These are phyloP conservation scores for Cryptosporidium felis DNA, from an alignment of 169 alveolate genomes.

Conservation along the genomic window DNA sequence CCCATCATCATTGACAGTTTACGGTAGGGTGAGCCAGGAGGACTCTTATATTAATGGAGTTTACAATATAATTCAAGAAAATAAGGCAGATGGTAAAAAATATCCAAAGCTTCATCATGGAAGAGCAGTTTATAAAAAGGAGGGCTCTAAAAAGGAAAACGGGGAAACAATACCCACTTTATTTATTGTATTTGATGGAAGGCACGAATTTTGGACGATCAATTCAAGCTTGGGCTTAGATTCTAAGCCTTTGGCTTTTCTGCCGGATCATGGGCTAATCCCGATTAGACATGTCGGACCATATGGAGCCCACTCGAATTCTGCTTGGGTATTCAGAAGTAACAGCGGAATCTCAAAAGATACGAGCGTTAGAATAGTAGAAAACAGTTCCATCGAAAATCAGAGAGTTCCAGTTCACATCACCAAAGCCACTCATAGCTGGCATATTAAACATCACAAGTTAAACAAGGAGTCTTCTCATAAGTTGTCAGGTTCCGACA, in stretches of 20 bases:
- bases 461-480: background rate
- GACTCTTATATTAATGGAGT: slow-evolving; percentile 46
- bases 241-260: slow-evolving; percentile 45
- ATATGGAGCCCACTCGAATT: slow-evolving; percentile 67
- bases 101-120: slow-evolving; percentile 58
- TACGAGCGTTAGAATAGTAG: slow-evolving; percentile 45
- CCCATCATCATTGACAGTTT: slow-evolving; percentile 40
- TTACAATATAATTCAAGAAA: slow-evolving; percentile 26
- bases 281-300: slow-evolving; percentile 71
- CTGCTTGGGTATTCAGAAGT: slow-evolving; percentile 57
- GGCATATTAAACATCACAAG: slow-evolving; percentile 54
- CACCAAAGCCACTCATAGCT: slow-evolving; percentile 59
- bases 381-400: slow-evolving; percentile 27
- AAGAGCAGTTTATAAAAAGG: slow-evolving; percentile 48
- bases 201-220: slow-evolving; percentile 57
- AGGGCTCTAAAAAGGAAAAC: background rate
- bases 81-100: background rate
- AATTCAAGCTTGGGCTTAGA: slow-evolving; percentile 9
- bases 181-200: slow-evolving; percentile 59
- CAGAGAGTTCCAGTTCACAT: slow-evolving; percentile 38
- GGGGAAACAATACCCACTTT: background rate
- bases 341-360: slow-evolving; percentile 11
- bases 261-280: slow-evolving; percentile 63
- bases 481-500: no score
- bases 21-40: slow-evolving; percentile 26